Evolutionary conservation across 768 basidiomycete genomes (phyloP).

Genomic region (Tephrocybe sp.): DNA sequence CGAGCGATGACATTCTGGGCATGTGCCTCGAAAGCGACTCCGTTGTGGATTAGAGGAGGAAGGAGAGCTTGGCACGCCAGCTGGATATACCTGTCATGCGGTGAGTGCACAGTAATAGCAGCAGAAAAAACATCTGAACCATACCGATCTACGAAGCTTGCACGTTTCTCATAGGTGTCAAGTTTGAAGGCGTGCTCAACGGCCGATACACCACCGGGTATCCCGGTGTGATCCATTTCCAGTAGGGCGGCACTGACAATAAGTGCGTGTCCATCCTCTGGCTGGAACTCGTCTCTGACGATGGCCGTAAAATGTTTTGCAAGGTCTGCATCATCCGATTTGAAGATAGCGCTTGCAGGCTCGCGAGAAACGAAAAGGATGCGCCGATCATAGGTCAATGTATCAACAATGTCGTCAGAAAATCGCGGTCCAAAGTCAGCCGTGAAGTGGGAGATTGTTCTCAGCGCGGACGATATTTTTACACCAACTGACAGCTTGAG

Average conservation of each 20-base stretch:
- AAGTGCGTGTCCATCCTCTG: conserved; percentile 37
- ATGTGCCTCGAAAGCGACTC: conserved; percentile 62
- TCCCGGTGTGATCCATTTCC: conserved; percentile 47
- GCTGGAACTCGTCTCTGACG: conserved; percentile 41
- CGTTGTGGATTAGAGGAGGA: conserved; percentile 50
- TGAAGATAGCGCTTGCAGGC: conserved; percentile 46
- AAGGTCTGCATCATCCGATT: conserved; percentile 38
- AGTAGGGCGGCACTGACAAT: conserved; percentile 51
- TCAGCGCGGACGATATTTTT: conserved; percentile 53
- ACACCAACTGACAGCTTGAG: conserved; percentile 54
- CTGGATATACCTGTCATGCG: conserved; percentile 40
- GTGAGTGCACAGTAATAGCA: not conserved
- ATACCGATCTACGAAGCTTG: conserved; percentile 46
- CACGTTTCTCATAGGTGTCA: conserved; percentile 43
- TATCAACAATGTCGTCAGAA: conserved; percentile 46
- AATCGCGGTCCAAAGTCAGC: conserved; percentile 58
- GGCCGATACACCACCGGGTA: conserved; percentile 40
- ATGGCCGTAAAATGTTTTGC: conserved; percentile 55
- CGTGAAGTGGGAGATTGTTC: conserved; percentile 60
- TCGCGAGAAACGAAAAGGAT: conserved; percentile 48
- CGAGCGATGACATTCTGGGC: conserved; percentile 56
- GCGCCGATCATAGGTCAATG: conserved; percentile 38
- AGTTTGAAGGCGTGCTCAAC: conserved; percentile 45
- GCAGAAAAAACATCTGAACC: not conserved
- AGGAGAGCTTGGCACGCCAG: conserved; percentile 51